Base-by-base conservation (phyloP, 2,329 filamentous ascomycete species). In the Aspergillus jensenii region DNA sequence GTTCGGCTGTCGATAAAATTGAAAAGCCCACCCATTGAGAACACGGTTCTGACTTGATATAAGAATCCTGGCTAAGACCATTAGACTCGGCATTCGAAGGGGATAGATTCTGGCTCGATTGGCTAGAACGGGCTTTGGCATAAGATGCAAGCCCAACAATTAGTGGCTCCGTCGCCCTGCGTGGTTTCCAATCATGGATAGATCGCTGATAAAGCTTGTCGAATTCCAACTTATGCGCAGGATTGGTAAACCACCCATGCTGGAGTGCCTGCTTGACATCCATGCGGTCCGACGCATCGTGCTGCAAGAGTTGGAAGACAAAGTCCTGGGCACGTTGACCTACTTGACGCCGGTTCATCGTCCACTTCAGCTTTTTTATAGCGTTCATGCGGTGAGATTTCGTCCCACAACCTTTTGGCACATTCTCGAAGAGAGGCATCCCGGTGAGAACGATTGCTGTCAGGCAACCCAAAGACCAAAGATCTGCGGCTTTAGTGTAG, bases 381-480 rank as follows among this genome's bases (percentile, higher is more conserved):
- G 83, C 74, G 49, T 76, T 78, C 25, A 70, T 58, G 33, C 68
- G 67, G 44, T 76, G 72, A 9, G 78, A 68, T 1, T 63, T 59
- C 19, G 55, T 40, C 12, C n/a, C 39, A 12, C 9, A 27, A 7
- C 21, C 25, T 3, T 14, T n/a, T n/a, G 19, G 41, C 23, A 47
- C 2, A 3, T 45, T 21, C 5, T 67, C 72, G 59, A 84, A 84
- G 3, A 83, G 70, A 3, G 74, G 71, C 9, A 80, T 74, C 14
- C 81, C 82, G 0, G 79, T 80, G 15, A 87, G 72, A 14, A 87
- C 68, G 8, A 80, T 74, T 8, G 76, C 78, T 2, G 82, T 76
- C 3, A 87, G 75, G 47, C 78, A 79, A 6, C 85, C 85, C n/a
- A 87, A 65, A 0, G 84, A 84, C 84, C 84, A 87, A 68, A 88